Evolutionary conservation across 1,284 basidiomycete species (phyloP).

Genomic region (Cutaneotrichosporon daszewskae): DNA sequence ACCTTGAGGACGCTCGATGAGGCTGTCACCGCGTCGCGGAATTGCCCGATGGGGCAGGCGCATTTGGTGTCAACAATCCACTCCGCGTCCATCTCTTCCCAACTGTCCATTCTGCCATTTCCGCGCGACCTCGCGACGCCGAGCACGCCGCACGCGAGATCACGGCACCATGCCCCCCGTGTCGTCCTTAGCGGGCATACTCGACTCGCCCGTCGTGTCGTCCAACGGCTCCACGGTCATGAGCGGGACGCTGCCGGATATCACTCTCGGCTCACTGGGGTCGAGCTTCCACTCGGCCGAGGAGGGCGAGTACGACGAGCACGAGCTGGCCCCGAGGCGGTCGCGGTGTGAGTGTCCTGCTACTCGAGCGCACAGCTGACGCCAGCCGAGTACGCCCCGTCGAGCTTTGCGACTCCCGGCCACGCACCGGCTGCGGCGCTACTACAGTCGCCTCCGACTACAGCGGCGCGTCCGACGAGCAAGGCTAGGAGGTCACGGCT

Average conservation of each 20-base stretch:
- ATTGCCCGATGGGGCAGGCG: neutral
- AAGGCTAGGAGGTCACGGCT: neutral
- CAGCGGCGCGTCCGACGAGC: too few relatives aligned
- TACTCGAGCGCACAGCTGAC: too few relatives aligned
- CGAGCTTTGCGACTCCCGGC: neutral
- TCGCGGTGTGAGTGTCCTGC: too few relatives aligned
- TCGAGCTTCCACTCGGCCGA: constrained; percentile 43
- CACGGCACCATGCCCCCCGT: constrained; percentile 26
- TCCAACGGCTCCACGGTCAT: constrained; percentile 31
- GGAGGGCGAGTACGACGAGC: constrained; percentile 29
- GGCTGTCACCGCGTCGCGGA: neutral
- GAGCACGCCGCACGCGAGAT: too few relatives aligned
- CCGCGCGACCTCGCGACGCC: too few relatives aligned
- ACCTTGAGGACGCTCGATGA: too few relatives aligned
- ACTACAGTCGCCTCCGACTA: constrained; percentile 1
- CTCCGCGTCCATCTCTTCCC: neutral
- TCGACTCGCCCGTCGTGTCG: constrained; percentile 32
- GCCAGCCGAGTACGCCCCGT: too few relatives aligned
- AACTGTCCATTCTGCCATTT: neutral
- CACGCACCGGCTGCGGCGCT: neutral
- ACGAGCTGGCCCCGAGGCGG: too few relatives aligned
- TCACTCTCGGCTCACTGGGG: constrained; percentile 43
- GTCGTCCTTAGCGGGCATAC: constrained; percentile 33
- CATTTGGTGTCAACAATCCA: neutral
- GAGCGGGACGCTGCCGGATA: constrained; percentile 39